Conservation (phyloP, 495 filamentous ascomycete genomes). For the Parathielavia hyrcaniae region DNA sequence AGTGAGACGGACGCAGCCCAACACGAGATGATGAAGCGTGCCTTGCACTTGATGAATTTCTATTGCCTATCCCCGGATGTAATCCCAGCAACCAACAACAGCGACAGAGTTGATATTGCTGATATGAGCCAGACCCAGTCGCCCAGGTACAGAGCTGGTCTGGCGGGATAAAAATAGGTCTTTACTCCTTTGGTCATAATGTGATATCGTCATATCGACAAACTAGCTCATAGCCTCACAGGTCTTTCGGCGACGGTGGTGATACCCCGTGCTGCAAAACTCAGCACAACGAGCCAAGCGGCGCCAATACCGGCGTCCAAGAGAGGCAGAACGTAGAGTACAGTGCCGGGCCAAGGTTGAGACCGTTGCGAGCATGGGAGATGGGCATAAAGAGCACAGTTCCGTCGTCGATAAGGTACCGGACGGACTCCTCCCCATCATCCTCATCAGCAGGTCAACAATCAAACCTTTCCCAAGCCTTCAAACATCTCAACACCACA, state of each 20-base stretch:
- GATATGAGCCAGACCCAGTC: background rate
- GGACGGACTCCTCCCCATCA: background rate
- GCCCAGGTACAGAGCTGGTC: slow-evolving; percentile 5
- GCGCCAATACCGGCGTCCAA: background rate
- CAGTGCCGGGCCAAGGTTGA: background rate
- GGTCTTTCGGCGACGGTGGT: background rate
- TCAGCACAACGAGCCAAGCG: background rate
- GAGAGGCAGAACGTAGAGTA: too few relatives aligned
- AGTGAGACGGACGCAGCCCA: slow-evolving; percentile 1
- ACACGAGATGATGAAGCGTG: background rate
- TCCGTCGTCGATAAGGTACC: background rate
- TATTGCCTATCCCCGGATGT: background rate
- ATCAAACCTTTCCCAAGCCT: background rate
- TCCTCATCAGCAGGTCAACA: background rate
- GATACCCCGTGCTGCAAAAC: slow-evolving; percentile 8
- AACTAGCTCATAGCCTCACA: slow-evolving; percentile 4
- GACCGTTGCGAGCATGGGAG: background rate
- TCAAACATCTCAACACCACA: background rate
- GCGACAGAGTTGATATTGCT: background rate
- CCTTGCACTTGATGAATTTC: background rate
- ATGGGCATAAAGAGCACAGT: background rate
- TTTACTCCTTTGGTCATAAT: too few relatives aligned
- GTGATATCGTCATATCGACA: slow-evolving; percentile 3
- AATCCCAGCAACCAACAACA: slow-evolving; percentile 2
- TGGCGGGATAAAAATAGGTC: slow-evolving; percentile 10